A percentile compares a stretch with the other conserved stretches of the same genome.
Conservation (phyloP, 2,329 filamentous ascomycete species). For the Aaosphaeria arxii region DNA sequence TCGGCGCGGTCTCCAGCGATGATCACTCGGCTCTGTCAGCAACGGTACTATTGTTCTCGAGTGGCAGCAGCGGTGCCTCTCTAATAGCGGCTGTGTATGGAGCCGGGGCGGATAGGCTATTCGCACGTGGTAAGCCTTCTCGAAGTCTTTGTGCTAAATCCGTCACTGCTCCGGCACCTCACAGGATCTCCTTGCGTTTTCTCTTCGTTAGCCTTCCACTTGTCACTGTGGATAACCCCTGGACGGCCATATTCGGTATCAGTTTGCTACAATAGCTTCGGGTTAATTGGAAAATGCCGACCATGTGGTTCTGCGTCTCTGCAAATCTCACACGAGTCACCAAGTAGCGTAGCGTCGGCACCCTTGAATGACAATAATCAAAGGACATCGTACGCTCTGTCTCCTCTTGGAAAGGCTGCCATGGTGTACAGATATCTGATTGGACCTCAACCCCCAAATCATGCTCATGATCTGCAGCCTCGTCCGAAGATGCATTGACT, state of each 20-base stretch:
- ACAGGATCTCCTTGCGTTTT: too few species aligned
- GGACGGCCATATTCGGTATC: too few species aligned
- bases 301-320: slow-evolving; percentile 13
- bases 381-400: slow-evolving; percentile 9
- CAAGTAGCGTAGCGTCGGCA: slow-evolving; percentile 16
- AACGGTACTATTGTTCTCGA: too few species aligned
- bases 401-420: slow-evolving; percentile 7
- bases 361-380: slow-evolving; percentile 17
- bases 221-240: too few species aligned
- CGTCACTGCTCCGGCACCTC: too few species aligned
- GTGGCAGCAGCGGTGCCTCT: too few species aligned
- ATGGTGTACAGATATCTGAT: slow-evolving; percentile 7
- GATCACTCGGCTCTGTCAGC: slow-evolving; percentile 7
- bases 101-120: too few species aligned
- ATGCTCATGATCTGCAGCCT: slow-evolving; percentile 18
- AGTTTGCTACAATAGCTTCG: too few species aligned
- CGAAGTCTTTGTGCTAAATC: too few species aligned
- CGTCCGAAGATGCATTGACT: slow-evolving; percentile 5
- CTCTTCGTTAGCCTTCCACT: too few species aligned
- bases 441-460: slow-evolving; percentile 9
- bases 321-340: slow-evolving; percentile 14
- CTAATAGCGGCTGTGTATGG: too few species aligned
- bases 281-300: slow-evolving; percentile 4
- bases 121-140: too few species aligned
- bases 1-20: slow-evolving; percentile 9